phyloP scores from a whole-genome alignment of 192 early-diverging fungal genomes.

The Phlyctochytrium bullatum region DNA sequence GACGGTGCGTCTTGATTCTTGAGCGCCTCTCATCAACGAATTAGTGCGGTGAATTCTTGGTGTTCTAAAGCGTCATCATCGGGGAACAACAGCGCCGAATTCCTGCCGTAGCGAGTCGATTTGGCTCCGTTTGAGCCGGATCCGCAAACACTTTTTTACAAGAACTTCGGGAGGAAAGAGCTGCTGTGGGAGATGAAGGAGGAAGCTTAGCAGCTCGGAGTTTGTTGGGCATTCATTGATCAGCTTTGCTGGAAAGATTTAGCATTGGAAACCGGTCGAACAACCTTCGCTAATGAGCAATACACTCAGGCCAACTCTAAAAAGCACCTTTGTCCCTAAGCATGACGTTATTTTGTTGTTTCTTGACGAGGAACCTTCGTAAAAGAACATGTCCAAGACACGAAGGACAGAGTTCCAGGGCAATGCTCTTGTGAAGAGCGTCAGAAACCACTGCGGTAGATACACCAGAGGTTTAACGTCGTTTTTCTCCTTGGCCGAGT shows the following conservation, averaged over 20 bases:
- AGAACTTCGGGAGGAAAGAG: neutral
- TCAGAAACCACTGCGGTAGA: constrained; percentile 92
- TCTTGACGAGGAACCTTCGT: constrained; percentile 52
- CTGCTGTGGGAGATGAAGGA: constrained; percentile 78
- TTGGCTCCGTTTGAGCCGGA: neutral
- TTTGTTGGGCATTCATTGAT: constrained; percentile 75
- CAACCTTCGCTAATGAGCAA: constrained; percentile 48
- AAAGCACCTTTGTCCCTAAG: constrained; percentile 76
- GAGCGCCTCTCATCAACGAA: too few species aligned
- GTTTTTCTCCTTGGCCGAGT: constrained; percentile 50
- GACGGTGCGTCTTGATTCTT: too few species aligned
- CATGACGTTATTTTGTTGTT: constrained; percentile 2
- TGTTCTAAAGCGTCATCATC: too few species aligned
- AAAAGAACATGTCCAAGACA: constrained; percentile 92
- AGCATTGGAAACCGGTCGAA: too few species aligned
- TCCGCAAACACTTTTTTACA: neutral
- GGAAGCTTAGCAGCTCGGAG: constrained; percentile 69
- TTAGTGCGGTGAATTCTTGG: too few species aligned
- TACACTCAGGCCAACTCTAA: constrained; percentile 78
- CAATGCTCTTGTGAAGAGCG: constrained; percentile 79
- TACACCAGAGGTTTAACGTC: constrained; percentile 86
- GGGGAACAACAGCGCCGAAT: too few species aligned
- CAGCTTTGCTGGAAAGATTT: constrained; percentile 40
- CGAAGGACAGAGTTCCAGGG: constrained; percentile 86
- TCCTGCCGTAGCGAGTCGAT: too few species aligned